Percentiles rank a stretch among this genome's conserved stretches.
phyloP scores from a whole-genome alignment of 1,139 yeast genomes.

The Suhomyces bokatorum region DNA sequence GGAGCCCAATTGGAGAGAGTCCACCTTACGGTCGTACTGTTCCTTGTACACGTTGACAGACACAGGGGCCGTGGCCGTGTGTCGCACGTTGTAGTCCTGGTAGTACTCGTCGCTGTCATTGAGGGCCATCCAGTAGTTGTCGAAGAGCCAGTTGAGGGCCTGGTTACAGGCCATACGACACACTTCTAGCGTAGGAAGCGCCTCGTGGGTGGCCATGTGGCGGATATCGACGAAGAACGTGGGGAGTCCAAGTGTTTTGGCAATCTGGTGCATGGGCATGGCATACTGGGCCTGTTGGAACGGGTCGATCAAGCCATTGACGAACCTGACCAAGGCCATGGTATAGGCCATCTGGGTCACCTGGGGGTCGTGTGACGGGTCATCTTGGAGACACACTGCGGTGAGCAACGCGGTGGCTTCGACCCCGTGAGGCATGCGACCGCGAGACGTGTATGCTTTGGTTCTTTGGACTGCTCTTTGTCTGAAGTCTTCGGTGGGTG shows the following conservation, averaged over 20 bases:
- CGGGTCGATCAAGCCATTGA: slow-evolving; percentile 89
- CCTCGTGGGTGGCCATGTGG: slow-evolving; percentile 91
- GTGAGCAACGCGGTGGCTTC: slow-evolving; percentile 63
- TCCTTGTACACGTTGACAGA: neutral
- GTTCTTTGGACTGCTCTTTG: slow-evolving; percentile 49
- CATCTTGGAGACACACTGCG: slow-evolving; percentile 42
- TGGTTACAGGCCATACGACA: slow-evolving; percentile 56
- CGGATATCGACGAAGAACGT: slow-evolving; percentile 84
- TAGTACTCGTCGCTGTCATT: slow-evolving; percentile 28
- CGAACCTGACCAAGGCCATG: slow-evolving; percentile 82
- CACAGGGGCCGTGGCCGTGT: too few species aligned
- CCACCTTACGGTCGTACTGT: slow-evolving; percentile 4
- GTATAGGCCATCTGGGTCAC: slow-evolving; percentile 57
- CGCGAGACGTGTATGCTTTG: slow-evolving; percentile 38
- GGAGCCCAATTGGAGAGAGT: slow-evolving; percentile 4
- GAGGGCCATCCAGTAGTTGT: slow-evolving; percentile 68
- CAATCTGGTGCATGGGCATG: slow-evolving; percentile 74
- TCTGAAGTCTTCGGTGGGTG: slow-evolving; percentile 26
- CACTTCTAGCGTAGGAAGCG: slow-evolving; percentile 67
- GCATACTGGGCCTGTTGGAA: slow-evolving; percentile 79
- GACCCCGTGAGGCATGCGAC: slow-evolving; percentile 47
- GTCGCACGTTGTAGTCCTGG: slow-evolving; percentile 16
- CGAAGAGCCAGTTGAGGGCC: slow-evolving; percentile 76
- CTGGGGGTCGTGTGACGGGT: slow-evolving; percentile 23
- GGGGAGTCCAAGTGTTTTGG: slow-evolving; percentile 69